Percentiles rank a stretch among this genome's conserved stretches.
These are phyloP conservation scores for Phycomyces blakesleeanus DNA, from an alignment of 192 early-diverging fungal genomes.

Conservation along the genomic window DNA sequence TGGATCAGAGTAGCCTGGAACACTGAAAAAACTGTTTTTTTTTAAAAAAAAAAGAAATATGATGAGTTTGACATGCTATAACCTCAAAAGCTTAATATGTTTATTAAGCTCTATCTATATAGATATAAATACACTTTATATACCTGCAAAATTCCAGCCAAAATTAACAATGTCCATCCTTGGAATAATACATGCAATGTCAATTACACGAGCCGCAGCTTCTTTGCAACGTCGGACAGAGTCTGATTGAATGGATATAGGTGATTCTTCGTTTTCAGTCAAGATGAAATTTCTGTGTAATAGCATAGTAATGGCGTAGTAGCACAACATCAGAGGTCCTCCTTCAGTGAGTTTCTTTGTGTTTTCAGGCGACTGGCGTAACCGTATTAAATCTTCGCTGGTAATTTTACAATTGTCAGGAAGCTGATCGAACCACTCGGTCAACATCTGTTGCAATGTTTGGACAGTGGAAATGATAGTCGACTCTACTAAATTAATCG, in stretches of 20 bases:
- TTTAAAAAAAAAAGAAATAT: neutral
- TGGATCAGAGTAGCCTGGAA: conserved; percentile 30
- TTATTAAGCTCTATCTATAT: too few relatives aligned
- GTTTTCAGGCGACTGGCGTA: neutral
- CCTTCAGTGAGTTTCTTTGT: neutral
- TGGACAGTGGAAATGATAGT: conserved; percentile 11
- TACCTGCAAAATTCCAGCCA: conserved; percentile 29
- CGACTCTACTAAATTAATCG: neutral
- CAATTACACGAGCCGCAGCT: conserved; percentile 22
- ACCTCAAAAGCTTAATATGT: too few relatives aligned
- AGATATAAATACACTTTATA: too few relatives aligned
- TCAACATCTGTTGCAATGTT: conserved; percentile 18
- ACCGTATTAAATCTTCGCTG: neutral
- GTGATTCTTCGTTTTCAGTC: neutral
- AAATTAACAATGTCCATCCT: conserved; percentile 10
- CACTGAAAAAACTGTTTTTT: conserved; percentile 14
- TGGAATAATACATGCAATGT: conserved; percentile 14
- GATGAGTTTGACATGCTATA: neutral
- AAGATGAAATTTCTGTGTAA: conserved; percentile 31
- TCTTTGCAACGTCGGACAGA: conserved; percentile 15
- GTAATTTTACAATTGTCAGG: conserved; percentile 18
- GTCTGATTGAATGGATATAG: neutral
- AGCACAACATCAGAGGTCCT: conserved; percentile 30
- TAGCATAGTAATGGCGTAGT: conserved; percentile 28
- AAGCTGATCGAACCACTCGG: conserved; percentile 19